Percentiles rank a stretch among this genome's conserved stretches.
These are phyloP conservation scores for Corylus heterophylla DNA, from an alignment of 306 rosid species.

Conservation along the genomic window DNA sequence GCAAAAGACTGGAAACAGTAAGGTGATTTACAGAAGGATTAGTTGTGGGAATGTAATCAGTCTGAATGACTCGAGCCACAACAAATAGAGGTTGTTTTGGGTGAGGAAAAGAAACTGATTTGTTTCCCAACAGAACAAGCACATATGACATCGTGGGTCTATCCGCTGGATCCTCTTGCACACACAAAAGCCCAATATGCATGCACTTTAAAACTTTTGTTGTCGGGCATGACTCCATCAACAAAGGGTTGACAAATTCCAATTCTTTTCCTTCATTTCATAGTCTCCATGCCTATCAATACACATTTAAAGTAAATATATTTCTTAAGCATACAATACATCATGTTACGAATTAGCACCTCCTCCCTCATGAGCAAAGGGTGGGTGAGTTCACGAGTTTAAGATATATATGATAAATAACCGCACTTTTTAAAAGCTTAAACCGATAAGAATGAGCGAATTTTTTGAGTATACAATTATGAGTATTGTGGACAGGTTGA, in stretches of 20 bases:
- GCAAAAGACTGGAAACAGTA: constrained; percentile 27
- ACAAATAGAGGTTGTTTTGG: constrained; percentile 54
- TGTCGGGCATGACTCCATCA: constrained; percentile 17
- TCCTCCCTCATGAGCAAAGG: no score
- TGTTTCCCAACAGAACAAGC: constrained; percentile 45
- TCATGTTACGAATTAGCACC: no score
- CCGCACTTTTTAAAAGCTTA: no score
- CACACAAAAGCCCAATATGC: constrained; percentile 57
- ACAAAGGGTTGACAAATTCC: constrained; percentile 44
- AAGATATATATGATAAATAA: no score
- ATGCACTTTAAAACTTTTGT: constrained; percentile 40
- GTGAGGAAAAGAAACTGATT: constrained; percentile 34
- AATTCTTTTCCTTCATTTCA: constrained; percentile 46
- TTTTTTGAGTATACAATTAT: no score
- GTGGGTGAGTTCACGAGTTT: no score
- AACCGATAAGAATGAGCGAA: no score
- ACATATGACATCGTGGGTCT: constrained; percentile 54
- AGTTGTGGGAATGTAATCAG: constrained; percentile 28
- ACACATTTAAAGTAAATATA: no score
- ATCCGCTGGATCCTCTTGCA: constrained; percentile 50
- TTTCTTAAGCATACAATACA: no score
- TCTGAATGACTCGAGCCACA: constrained; percentile 20
- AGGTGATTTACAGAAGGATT: constrained; percentile 30
- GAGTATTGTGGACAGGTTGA: no score
- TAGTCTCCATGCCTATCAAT: constrained; percentile 50